These are phyloP conservation scores for Penicillium sp. DNA, from an alignment of 2,329 filamentous ascomycete genomes.

Conservation along the genomic window DNA sequence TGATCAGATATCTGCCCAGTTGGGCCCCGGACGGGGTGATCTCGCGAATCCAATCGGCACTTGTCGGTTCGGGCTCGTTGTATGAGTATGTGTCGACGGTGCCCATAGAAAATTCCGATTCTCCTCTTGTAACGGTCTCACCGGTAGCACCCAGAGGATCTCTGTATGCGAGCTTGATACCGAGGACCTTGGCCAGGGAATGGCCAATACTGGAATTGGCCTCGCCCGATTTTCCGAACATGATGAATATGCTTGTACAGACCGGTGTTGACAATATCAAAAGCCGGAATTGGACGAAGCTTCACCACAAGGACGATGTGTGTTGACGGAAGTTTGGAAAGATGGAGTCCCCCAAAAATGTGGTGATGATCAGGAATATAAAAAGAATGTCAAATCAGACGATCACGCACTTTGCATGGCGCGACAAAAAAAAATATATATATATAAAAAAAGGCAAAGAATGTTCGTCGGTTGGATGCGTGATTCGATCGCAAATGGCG, in stretches of 20 bases:
- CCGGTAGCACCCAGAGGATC: conserved; percentile 53
- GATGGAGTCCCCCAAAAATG: neutral
- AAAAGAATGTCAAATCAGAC: conserved; percentile 6
- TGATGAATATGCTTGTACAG: neutral
- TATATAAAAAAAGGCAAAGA: conserved; percentile 8
- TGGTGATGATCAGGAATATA: conserved; percentile 20
- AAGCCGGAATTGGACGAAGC: conserved; percentile 3
- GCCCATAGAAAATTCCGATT: conserved; percentile 73
- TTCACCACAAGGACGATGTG: neutral
- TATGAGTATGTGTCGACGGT: conserved; percentile 79
- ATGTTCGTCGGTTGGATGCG: conserved; percentile 12
- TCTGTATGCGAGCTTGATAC: conserved; percentile 75
- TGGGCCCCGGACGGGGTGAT: conserved; percentile 61
- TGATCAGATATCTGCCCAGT: conserved; percentile 61
- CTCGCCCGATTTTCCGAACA: neutral
- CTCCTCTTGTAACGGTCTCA: conserved; percentile 70
- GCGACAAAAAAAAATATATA: conserved; percentile 1
- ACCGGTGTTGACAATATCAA: conserved; percentile 3
- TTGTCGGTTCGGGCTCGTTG: conserved; percentile 76
- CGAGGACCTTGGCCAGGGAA: conserved; percentile 72
- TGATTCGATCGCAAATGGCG: conserved; percentile 26
- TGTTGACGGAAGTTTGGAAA: neutral
- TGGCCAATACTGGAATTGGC: conserved; percentile 63
- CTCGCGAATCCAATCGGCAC: conserved; percentile 68
- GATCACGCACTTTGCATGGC: conserved; percentile 19